A percentile compares a stretch with the other conserved stretches of the same genome.
Evolutionary conservation across 352 stramenopile species (phyloP).

Genomic region (Phytophthora multivora): DNA sequence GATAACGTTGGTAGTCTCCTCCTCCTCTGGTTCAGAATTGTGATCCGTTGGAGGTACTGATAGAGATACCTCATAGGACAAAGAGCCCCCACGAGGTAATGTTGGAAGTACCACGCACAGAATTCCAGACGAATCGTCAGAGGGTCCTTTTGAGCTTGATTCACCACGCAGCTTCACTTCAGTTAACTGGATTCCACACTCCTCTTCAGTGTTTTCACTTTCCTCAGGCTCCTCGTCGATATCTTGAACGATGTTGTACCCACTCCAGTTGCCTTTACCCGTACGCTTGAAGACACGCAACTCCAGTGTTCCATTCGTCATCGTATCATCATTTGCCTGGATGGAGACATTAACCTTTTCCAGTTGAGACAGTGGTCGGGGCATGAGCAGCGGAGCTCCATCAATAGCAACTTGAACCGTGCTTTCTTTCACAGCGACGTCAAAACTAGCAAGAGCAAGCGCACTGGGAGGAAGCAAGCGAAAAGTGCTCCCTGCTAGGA

Average conservation of each 20-base stretch:
- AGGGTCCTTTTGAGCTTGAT: not conserved
- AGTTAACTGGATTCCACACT: slow-evolving; percentile 21
- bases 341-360: slow-evolving; percentile 56
- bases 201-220: slow-evolving; percentile 15
- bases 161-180: slow-evolving; percentile 9
- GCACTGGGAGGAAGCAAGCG: slow-evolving; percentile 39
- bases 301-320: slow-evolving; percentile 55
- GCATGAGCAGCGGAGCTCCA: slow-evolving; percentile 56
- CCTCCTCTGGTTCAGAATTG: slow-evolving; percentile 14
- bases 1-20: slow-evolving; percentile 3
- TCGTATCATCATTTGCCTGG: slow-evolving; percentile 46
- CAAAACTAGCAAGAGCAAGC: slow-evolving; percentile 43
- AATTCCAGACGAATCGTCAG: not conserved
- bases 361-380: slow-evolving; percentile 27
- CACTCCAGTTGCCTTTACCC: slow-evolving; percentile 11
- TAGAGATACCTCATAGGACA: slow-evolving; percentile 37
- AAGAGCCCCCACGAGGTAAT: slow-evolving; percentile 16
- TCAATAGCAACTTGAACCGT: slow-evolving; percentile 52
- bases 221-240: slow-evolving; percentile 9
- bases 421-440: slow-evolving; percentile 58
- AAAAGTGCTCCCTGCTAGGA: slow-evolving; percentile 61
- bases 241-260: not conserved
- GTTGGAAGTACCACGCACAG: slow-evolving; percentile 29
- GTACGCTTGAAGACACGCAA: slow-evolving; percentile 35
- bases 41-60: slow-evolving; percentile 8